Percentiles rank a stretch among this genome's conserved stretches.
These are phyloP conservation scores for Fonsecaea pedrosoi DNA, from an alignment of 2,329 filamentous ascomycete species.

Conservation along the genomic window DNA sequence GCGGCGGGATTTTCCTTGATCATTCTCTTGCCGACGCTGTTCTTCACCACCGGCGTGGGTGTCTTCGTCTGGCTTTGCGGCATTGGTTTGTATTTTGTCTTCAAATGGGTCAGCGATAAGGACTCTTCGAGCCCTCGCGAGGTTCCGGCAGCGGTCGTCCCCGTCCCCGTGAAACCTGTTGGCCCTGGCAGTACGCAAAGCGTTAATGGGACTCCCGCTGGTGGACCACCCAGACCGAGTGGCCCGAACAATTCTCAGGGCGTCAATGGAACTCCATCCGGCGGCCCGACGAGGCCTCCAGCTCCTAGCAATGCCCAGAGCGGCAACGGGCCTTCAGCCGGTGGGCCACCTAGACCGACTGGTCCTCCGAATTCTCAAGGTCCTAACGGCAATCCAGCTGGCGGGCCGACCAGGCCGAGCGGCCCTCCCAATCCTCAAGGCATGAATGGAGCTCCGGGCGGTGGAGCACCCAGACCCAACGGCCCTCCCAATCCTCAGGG, in stretches of 20 bases:
- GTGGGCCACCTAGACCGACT: background rate
- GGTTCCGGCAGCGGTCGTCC: background rate
- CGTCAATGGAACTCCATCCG: background rate
- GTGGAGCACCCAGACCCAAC: no score
- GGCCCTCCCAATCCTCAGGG: slow-evolving; percentile 9
- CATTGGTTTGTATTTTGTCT: slow-evolving; percentile 59
- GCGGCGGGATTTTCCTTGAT: slow-evolving; percentile 71
- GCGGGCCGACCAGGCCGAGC: slow-evolving; percentile 19
- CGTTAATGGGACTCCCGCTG: background rate
- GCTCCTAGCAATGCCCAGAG: background rate
- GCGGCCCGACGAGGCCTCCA: background rate
- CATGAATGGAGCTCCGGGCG: no score
- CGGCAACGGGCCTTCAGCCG: background rate
- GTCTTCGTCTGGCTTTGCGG: slow-evolving; percentile 72
- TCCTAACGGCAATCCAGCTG: slow-evolving; percentile 12
- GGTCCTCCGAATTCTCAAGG: background rate
- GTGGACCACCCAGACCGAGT: background rate
- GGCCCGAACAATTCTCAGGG: background rate
- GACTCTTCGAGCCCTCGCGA: slow-evolving; percentile 20
- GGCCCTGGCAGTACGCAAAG: background rate
- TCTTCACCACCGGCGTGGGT: slow-evolving; percentile 68
- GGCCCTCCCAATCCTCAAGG: slow-evolving; percentile 16
- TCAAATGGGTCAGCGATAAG: slow-evolving; percentile 38
- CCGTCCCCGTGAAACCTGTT: background rate
- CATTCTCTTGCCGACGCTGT: slow-evolving; percentile 71